A percentile compares a stretch with the other conserved stretches of the same genome.
Conservation (phyloP, 2,329 filamentous ascomycete species). For the Penicillium sclerotigenum region DNA sequence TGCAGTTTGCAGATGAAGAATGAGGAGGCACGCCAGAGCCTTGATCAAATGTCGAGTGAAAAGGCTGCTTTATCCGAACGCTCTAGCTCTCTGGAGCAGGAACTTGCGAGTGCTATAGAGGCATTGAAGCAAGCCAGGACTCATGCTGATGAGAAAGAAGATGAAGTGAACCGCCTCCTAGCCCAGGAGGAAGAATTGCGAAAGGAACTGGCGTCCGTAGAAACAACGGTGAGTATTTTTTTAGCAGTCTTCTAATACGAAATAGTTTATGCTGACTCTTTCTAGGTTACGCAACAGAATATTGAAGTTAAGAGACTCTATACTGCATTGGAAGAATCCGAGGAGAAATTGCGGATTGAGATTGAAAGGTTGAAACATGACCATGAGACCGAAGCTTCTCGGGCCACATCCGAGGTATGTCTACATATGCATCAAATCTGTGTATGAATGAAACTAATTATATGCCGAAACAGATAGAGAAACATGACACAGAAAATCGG, state of each 20-base stretch:
- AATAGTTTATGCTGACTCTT: conserved; percentile 4
- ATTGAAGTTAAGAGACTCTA: conserved; percentile 21
- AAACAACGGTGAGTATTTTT: conserved; percentile 24
- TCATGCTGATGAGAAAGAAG: conserved; percentile 25
- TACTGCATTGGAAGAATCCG: conserved; percentile 20
- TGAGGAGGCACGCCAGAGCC: conserved; percentile 17
- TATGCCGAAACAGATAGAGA: conserved; percentile 17
- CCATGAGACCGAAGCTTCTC: conserved; percentile 20
- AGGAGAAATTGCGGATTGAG: conserved; percentile 20
- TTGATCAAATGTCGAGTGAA: conserved; percentile 25
- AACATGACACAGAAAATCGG: conserved; percentile 26
- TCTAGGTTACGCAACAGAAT: conserved; percentile 27
- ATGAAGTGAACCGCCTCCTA: conserved; percentile 24
- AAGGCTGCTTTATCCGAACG: conserved; percentile 24
- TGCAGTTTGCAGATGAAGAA: conserved; percentile 22
- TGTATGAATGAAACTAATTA: background rate
- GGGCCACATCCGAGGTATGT: conserved; percentile 24
- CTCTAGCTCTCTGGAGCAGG: conserved; percentile 21
- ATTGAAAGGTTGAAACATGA: conserved; percentile 22
- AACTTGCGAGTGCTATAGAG: conserved; percentile 24
- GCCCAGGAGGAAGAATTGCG: conserved; percentile 21
- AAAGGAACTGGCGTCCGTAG: conserved; percentile 15
- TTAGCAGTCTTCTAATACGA: background rate
- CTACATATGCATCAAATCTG: background rate
- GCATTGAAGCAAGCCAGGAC: conserved; percentile 21